These are phyloP conservation scores for Tillandsia leiboldiana DNA, from an alignment of 176 grass and related monocot species.

Conservation along the genomic window DNA sequence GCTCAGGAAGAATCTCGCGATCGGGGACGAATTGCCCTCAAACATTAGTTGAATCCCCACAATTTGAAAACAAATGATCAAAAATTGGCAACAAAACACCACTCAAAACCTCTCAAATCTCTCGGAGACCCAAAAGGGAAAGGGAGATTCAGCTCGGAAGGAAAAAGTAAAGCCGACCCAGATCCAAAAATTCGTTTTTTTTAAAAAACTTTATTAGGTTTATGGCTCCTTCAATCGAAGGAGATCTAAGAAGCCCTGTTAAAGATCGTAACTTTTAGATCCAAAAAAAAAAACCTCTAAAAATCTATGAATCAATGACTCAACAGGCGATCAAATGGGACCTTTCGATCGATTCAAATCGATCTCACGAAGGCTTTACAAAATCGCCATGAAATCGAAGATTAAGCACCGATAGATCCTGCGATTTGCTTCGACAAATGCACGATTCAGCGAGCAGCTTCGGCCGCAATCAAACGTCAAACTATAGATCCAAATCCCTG, in stretches of 20 bases:
- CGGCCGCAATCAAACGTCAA: neutral
- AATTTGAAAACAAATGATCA: neutral
- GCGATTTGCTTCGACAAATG: neutral
- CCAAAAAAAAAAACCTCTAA: neutral
- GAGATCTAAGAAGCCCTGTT: neutral
- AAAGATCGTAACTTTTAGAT: neutral
- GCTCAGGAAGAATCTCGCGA: conserved; percentile 41
- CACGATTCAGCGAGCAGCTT: neutral
- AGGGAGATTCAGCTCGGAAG: neutral
- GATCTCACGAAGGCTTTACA: conserved; percentile 23
- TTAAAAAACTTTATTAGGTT: neutral
- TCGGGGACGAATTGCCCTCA: conserved; percentile 55
- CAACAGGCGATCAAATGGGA: conserved; percentile 24
- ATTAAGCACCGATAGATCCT: neutral
- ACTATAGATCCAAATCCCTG: neutral
- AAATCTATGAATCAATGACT: neutral
- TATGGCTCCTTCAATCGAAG: neutral
- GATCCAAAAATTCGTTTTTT: neutral
- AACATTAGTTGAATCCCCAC: conserved; percentile 34
- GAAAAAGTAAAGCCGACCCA: neutral
- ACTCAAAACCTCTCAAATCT: neutral
- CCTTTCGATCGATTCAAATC: conserved; percentile 13
- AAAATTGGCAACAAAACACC: neutral
- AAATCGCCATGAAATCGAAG: neutral
- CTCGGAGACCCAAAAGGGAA: neutral